Evolutionary conservation across 1,139 yeast genomes (phyloP).

Genomic region (Protomyces inundatus): DNA sequence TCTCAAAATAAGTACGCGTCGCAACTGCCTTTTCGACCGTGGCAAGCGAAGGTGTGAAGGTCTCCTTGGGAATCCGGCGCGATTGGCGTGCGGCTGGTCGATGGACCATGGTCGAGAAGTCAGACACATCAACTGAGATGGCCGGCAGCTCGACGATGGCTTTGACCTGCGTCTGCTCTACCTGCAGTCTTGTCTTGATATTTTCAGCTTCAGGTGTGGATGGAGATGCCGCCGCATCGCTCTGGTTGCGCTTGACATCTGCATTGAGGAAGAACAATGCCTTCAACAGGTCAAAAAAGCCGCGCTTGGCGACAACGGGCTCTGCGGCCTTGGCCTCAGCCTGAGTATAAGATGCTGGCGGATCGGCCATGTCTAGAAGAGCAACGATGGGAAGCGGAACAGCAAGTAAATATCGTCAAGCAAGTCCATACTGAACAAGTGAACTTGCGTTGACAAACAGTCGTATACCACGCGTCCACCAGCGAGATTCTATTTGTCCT

Average conservation of each 20-base stretch:
- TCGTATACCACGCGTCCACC: no score
- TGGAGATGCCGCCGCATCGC: neutral
- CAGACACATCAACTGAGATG: neutral
- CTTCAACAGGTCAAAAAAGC: neutral
- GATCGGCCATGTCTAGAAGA: no score
- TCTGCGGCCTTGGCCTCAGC: no score
- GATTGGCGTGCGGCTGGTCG: neutral
- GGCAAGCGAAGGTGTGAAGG: constrained; percentile 16
- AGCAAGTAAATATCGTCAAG: no score
- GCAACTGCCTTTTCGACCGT: constrained; percentile 26
- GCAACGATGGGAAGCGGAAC: no score
- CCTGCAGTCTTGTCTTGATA: neutral
- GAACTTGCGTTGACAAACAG: no score
- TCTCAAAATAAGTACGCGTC: constrained; percentile 22
- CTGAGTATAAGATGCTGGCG: no score
- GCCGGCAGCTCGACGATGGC: neutral
- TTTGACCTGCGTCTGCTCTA: neutral
- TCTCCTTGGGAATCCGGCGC: neutral
- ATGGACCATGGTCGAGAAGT: neutral
- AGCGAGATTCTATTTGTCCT: no score
- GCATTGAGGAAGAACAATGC: neutral
- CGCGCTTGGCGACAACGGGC: neutral
- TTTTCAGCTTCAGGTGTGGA: neutral
- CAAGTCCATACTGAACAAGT: no score
- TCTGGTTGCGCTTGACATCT: neutral